Conservation (phyloP, 495 filamentous ascomycete genomes). For the Xylaria intraflava region DNA sequence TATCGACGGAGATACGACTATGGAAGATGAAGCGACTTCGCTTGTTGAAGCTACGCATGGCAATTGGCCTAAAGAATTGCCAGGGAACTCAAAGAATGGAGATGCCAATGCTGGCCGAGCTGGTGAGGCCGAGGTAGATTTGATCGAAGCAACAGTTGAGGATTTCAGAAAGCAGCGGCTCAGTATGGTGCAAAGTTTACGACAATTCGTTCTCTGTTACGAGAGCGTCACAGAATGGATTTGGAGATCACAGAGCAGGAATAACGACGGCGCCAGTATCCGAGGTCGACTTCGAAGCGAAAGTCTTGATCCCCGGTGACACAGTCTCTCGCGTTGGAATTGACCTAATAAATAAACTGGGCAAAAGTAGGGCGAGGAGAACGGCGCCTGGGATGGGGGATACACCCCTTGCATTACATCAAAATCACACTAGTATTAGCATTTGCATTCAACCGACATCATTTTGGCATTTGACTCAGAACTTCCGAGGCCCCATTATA, state of each 20-base stretch:
- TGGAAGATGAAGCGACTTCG: constrained; percentile 16
- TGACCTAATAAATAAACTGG: neutral
- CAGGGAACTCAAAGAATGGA: constrained; percentile 12
- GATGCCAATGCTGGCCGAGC: constrained; percentile 39
- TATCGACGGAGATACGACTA: constrained; percentile 39
- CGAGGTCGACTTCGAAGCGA: constrained; percentile 26
- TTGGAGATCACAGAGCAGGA: constrained; percentile 32
- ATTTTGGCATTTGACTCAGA: constrained; percentile 5
- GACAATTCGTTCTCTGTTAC: constrained; percentile 94
- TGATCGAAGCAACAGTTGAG: constrained; percentile 78
- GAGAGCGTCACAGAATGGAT: constrained; percentile 93
- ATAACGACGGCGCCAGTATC: constrained; percentile 34
- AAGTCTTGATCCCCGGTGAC: constrained; percentile 19
- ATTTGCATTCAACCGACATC: constrained; percentile 19
- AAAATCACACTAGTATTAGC: constrained; percentile 4
- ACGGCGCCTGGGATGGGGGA: neutral
- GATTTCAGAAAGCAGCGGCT: constrained; percentile 83
- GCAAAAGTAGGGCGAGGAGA: neutral
- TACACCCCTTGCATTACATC: neutral
- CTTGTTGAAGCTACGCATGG: constrained; percentile 4
- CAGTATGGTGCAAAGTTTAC: constrained; percentile 94
- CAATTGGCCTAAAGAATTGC: constrained; percentile 1
- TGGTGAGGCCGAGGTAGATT: constrained; percentile 56
- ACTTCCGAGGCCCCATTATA: neutral
- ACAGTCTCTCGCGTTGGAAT: neutral